Evolutionary conservation across 257 asterid species (phyloP).

Genomic region (Solanum stenotomum): DNA sequence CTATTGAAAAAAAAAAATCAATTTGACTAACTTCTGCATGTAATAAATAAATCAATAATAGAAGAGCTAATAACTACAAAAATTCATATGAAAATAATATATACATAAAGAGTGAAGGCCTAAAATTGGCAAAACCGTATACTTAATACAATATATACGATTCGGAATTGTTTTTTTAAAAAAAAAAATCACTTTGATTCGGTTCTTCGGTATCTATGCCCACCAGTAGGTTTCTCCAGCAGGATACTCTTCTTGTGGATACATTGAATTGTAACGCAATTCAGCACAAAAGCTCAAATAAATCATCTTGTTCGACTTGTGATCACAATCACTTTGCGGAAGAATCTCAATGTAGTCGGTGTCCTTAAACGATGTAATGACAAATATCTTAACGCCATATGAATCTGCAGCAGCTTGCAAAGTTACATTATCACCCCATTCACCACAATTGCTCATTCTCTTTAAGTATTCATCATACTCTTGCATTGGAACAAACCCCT

Average conservation of each 20-base stretch:
- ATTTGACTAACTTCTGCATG: background rate
- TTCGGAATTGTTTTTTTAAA: too few species aligned
- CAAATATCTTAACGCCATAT: slow-evolving; percentile 65
- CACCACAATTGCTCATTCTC: slow-evolving; percentile 68
- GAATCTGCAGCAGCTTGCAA: slow-evolving; percentile 90
- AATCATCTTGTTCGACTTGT: slow-evolving; percentile 28
- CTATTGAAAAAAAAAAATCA: too few species aligned
- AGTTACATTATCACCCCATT: slow-evolving; percentile 97
- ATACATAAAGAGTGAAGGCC: background rate
- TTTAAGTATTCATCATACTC: slow-evolving; percentile 54
- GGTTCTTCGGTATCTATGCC: too few species aligned
- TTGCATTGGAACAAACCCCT: slow-evolving; percentile 79
- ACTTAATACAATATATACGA: too few species aligned
- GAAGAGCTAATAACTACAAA: background rate
- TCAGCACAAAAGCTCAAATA: slow-evolving; percentile 88
- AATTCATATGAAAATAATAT: background rate
- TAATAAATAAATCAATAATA: too few species aligned
- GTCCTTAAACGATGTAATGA: slow-evolving; percentile 80
- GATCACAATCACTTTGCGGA: slow-evolving; percentile 35
- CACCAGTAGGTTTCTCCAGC: too few species aligned
- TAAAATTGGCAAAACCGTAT: background rate
- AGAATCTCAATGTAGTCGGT: slow-evolving; percentile 83
- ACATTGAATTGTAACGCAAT: slow-evolving; percentile 76
- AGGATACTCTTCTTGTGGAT: slow-evolving; percentile 42
- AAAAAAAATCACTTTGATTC: too few species aligned